Conservation (phyloP, 352 stramenopile genomes). For the Bremia lactucae region DNA sequence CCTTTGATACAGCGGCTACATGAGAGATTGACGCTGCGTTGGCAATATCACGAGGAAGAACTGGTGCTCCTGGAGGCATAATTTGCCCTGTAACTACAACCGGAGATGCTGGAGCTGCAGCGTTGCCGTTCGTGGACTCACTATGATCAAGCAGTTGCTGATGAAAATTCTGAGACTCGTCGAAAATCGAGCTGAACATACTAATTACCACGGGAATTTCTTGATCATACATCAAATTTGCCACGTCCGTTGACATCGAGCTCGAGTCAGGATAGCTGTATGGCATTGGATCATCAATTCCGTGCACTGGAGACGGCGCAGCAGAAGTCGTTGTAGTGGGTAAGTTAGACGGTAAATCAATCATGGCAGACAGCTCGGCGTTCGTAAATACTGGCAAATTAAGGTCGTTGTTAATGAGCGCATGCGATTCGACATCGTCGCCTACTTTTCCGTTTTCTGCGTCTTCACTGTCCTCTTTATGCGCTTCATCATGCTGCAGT, state of each 20-base stretch:
- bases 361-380: slow-evolving; percentile 26
- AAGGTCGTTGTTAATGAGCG: slow-evolving; percentile 25
- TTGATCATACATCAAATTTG: slow-evolving; percentile 17
- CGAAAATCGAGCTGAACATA: slow-evolving; percentile 61
- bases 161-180: slow-evolving; percentile 16
- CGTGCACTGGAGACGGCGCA: slow-evolving; percentile 1
- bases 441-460: slow-evolving; percentile 2
- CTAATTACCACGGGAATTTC: slow-evolving; percentile 54
- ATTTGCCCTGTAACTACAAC: slow-evolving; percentile 11
- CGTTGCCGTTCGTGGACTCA: slow-evolving; percentile 5
- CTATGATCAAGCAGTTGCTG: not conserved
- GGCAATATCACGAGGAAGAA: not conserved
- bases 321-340: slow-evolving; percentile 24
- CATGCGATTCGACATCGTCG: slow-evolving; percentile 16
- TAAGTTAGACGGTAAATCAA: slow-evolving; percentile 22
- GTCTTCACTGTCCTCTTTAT: slow-evolving; percentile 6
- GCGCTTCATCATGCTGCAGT: slow-evolving; percentile 3
- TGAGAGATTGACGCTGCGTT: not conserved
- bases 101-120: slow-evolving; percentile 23
- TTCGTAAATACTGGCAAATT: slow-evolving; percentile 32
- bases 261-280: not conserved
- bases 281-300: slow-evolving; percentile 8
- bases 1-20: not conserved
- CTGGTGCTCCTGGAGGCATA: slow-evolving; percentile 17
- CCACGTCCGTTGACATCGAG: slow-evolving; percentile 3